Base-by-base conservation (phyloP, 352 stramenopile species). In the Hyaloperonospora arabidopsidis region DNA sequence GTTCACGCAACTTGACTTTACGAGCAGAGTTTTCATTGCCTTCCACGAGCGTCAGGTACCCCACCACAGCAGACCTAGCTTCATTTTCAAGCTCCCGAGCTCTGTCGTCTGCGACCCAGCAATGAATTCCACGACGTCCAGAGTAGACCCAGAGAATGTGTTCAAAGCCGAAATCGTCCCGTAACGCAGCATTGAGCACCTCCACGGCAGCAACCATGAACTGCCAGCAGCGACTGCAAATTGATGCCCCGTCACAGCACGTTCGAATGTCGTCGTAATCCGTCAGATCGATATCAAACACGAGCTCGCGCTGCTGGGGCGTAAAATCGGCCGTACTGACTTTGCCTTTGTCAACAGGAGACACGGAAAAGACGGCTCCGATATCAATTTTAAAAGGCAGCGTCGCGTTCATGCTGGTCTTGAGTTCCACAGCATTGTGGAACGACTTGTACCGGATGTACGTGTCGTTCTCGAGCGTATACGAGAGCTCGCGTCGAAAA, bases 241-340 rank as follows among this genome's bases (percentile, higher is more conserved):
- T 97, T 54, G 80, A 55, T 4, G 92, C 92, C 23, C 84, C 89
- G 22, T 82, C 73, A 65, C 92, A 97, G 76, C 96, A 99, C 38
- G 93, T 97, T 25, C 97, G 89, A 41, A 99, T 95, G 62, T 98
- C 93, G 70, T 99, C 97, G 86, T 99, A 99, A 75, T 99, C 97
- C 0, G 96, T 99, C 10, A 99, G 72, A 96, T 99, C 97, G 63
- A 99, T 98, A 95, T 99, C 97, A 66, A 99, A 99, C 25, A 99
- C 96, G 14, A 99, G 85, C 69, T 99, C 97, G 23, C 97, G 84
- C 62, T 98, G 84, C 17, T 97, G 79, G 0, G 96, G 86, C 22
- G 82, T 65, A 60, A 99, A 98, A 45, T 93, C 72, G 14, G 66
- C 73, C 14, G 76, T 67, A 38, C 84, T 90, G 17, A 95, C 81